phyloP scores from a whole-genome alignment of 225 moss, liverwort and hornwort species.

The Bryoerythrophyllum caledonicum region DNA sequence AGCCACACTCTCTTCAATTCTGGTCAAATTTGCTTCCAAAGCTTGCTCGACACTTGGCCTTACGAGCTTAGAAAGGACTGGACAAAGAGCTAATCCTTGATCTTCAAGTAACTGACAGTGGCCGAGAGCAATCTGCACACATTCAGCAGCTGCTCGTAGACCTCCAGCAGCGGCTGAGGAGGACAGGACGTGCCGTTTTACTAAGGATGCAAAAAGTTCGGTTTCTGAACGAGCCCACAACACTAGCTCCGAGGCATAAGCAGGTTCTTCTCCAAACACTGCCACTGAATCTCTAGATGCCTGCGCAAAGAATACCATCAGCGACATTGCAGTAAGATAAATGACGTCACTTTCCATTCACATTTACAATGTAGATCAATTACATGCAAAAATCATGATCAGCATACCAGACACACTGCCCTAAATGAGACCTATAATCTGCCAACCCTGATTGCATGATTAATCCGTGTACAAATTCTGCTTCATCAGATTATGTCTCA shows the following conservation, averaged over 20 bases:
- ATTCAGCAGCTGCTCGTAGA: slow-evolving; percentile 91
- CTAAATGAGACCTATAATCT: background rate
- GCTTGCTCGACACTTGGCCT: slow-evolving; percentile 97
- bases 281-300: slow-evolving; percentile 81
- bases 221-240: slow-evolving; percentile 92
- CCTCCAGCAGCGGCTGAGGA: slow-evolving; percentile 97
- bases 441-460: slow-evolving; percentile 4
- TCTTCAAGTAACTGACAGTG: slow-evolving; percentile 89
- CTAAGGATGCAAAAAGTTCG: slow-evolving; percentile 82
- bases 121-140: slow-evolving; percentile 95
- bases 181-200: slow-evolving; percentile 87
- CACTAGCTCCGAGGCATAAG: slow-evolving; percentile 87
- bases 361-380: background rate
- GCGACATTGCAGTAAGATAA: slow-evolving; percentile 9
- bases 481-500: slow-evolving; percentile 7
- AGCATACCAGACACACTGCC: slow-evolving; percentile 2
- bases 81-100: slow-evolving; percentile 85
- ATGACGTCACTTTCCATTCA: background rate
- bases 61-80: slow-evolving; percentile 86
- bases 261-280: slow-evolving; percentile 91
- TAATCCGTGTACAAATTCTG: slow-evolving; percentile 17
- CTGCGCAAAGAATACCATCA: slow-evolving; percentile 35
- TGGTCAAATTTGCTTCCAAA: slow-evolving; percentile 88
- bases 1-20: slow-evolving; percentile 96
- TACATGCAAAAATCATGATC: slow-evolving; percentile 16